Evolutionary conservation across 306 rosid genomes (phyloP).

Genomic region (Cucumis sativus): Cucumber_9930_V3 NC_026659.2:11504001-11504500

Average conservation of each 20-base stretch:
- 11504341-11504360: not conserved
- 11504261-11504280: slow-evolving; percentile 6
- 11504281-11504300: not conserved
- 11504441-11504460: not conserved
- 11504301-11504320: not conserved
- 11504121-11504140: slow-evolving; percentile 79
- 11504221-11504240: slow-evolving; percentile 72
- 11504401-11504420: not conserved
- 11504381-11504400: not conserved
- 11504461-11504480: not conserved
- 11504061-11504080: not conserved
- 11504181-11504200: slow-evolving; percentile 69
- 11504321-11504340: not conserved
- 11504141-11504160: slow-evolving; percentile 61
- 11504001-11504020: not conserved
- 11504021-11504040: not conserved
- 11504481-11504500: not conserved
- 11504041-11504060: not conserved
- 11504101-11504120: slow-evolving; percentile 90
- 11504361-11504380: not conserved
- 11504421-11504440: not conserved
- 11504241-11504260: slow-evolving; percentile 36
- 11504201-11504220: slow-evolving; percentile 68
- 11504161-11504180: slow-evolving; percentile 56
- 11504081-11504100: slow-evolving; percentile 47